Percentiles rank a stretch among this genome's conserved stretches.
These are phyloP conservation scores for Myochromella boudieri DNA, from an alignment of 768 basidiomycete species.

Conservation along the genomic window DNA sequence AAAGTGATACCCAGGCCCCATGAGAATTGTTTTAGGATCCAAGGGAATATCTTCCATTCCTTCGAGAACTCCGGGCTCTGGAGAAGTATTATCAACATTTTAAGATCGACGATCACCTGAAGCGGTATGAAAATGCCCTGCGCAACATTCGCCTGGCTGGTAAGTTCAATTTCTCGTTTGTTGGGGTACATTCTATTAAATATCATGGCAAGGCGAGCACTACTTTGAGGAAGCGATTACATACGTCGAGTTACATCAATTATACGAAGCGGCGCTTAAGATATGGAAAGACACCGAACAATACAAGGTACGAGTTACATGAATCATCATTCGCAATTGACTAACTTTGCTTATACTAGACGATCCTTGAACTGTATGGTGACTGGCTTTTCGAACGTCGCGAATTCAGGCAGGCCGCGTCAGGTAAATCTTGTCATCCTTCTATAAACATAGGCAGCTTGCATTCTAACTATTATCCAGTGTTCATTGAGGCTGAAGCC, in stretches of 20 bases:
- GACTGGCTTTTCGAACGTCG: conserved; percentile 85
- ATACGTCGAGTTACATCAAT: conserved; percentile 76
- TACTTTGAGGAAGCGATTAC: conserved; percentile 77
- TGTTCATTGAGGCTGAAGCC: conserved; percentile 68
- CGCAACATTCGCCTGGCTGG: conserved; percentile 74
- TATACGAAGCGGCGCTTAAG: conserved; percentile 71
- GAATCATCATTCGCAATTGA: neutral
- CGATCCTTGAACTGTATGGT: conserved; percentile 73
- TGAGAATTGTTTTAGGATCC: conserved; percentile 69
- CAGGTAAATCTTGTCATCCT: conserved; percentile 46
- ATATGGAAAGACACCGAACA: conserved; percentile 72
- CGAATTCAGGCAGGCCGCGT: conserved; percentile 81
- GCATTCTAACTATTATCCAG: conserved; percentile 35
- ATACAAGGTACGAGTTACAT: conserved; percentile 48
- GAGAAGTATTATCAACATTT: conserved; percentile 84
- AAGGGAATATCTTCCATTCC: conserved; percentile 95
- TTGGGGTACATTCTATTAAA: neutral
- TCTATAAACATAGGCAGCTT: neutral
- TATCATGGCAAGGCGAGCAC: conserved; percentile 47
- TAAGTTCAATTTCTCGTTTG: conserved; percentile 20
- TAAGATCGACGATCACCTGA: conserved; percentile 90
- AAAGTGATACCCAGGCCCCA: neutral
- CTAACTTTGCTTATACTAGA: conserved; percentile 38
- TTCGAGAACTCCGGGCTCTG: conserved; percentile 81
- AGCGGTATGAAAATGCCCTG: conserved; percentile 73